Percentiles rank a stretch among this genome's conserved stretches.
Evolutionary conservation across 495 filamentous ascomycete species (phyloP).

Genomic region (Xylaria castorea): DNA sequence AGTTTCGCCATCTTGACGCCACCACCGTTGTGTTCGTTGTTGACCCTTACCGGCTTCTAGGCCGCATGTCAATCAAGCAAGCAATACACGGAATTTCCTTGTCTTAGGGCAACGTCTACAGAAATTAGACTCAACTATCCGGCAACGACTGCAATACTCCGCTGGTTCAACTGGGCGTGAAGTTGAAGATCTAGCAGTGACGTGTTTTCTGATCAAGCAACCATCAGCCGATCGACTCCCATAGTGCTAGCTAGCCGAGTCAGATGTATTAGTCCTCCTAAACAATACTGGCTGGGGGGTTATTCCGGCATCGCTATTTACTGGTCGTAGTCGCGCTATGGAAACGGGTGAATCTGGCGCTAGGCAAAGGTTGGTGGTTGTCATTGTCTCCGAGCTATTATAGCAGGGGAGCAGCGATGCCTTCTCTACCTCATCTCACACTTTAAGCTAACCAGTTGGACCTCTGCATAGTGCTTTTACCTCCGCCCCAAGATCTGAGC

Average conservation of each 20-base stretch:
- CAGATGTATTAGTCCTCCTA: constrained; percentile 43
- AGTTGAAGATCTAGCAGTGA: constrained; percentile 21
- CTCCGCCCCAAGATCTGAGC: constrained; percentile 40
- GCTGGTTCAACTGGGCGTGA: constrained; percentile 1
- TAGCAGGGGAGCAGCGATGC: neutral
- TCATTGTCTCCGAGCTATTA: constrained; percentile 27
- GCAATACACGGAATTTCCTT: constrained; percentile 22
- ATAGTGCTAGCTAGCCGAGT: constrained; percentile 29
- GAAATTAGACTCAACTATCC: constrained; percentile 28
- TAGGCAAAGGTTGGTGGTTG: constrained; percentile 57
- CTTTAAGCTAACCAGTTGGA: constrained; percentile 39
- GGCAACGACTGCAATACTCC: constrained; percentile 19
- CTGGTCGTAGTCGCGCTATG: constrained; percentile 55
- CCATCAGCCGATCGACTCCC: constrained; percentile 26
- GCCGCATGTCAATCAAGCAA: constrained; percentile 30
- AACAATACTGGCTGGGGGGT: constrained; percentile 38
- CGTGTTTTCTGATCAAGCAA: constrained; percentile 23
- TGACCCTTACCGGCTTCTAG: constrained; percentile 32
- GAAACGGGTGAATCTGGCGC: constrained; percentile 57
- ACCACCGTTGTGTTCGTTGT: constrained; percentile 29
- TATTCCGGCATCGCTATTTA: constrained; percentile 37
- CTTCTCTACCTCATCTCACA: constrained; percentile 5
- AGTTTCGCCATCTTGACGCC: constrained; percentile 37
- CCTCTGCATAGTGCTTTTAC: constrained; percentile 35
- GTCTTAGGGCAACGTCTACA: constrained; percentile 27